Base-by-base conservation (phyloP, 371 early-diverging fungal genomes). In the Mucor indicus region DNA sequence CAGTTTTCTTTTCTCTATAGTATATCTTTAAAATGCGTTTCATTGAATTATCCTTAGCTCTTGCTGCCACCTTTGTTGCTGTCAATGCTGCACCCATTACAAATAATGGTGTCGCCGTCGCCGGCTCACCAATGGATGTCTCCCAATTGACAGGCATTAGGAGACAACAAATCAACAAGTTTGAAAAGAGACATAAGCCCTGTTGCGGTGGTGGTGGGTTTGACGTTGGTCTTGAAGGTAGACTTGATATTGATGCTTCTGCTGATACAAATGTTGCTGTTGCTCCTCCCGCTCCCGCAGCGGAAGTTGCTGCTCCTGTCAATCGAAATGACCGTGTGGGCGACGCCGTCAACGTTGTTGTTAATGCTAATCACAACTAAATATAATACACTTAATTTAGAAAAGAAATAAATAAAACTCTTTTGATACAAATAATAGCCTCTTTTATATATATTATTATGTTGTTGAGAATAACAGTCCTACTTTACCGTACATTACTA, bases 61-160 rank as follows among this genome's bases (percentile, higher is more conserved):
- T 25, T 30, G n/a, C 42, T 10, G 30, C 20, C 6, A 12, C 30
- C 19, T 8, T 30, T 11, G 30, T 11, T 10, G 16, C 19, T 27
- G 42, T 30, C 19, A 16, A 30, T 30, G 42, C 42, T 27, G 42
- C 42, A 11, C 42, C 42, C n/a, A n/a, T n/a, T n/a, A n/a, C n/a
- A n/a, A n/a, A n/a, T n/a, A n/a, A n/a, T n/a, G n/a, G n/a, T n/a
- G n/a, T n/a, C n/a, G n/a, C n/a, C n/a, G n/a, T n/a, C n/a, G n/a
- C n/a, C n/a, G n/a, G n/a, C n/a, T n/a, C n/a, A n/a, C n/a, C n/a
- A n/a, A n/a, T n/a, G n/a, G n/a, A n/a, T n/a, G n/a, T n/a, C n/a
- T n/a, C n/a, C n/a, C n/a, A n/a, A n/a, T n/a, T n/a, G n/a, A n/a
- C n/a, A n/a, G n/a, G n/a, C n/a, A n/a, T n/a, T n/a, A n/a, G n/a